These are phyloP conservation scores for Protomyces macrosporus DNA, from an alignment of 1,139 yeast genomes.

Conservation along the genomic window DNA sequence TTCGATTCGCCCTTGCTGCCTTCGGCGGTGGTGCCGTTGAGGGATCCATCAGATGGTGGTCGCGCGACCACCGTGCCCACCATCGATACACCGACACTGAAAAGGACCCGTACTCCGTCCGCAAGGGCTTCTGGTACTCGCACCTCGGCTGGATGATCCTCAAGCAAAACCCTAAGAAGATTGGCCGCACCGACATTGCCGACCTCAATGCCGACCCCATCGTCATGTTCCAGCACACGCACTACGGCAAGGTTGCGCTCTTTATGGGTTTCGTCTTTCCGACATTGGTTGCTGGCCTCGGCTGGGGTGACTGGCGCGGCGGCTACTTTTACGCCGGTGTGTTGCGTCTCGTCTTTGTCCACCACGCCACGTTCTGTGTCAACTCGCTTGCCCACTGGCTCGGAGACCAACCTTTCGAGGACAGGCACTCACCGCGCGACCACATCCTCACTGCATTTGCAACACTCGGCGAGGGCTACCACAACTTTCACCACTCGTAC, in stretches of 20 bases:
- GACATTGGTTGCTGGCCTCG: constrained; percentile 64
- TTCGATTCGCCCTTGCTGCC: constrained; percentile 66
- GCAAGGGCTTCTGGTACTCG: constrained; percentile 90
- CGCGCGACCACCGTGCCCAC: constrained; percentile 93
- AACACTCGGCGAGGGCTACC: constrained; percentile 98
- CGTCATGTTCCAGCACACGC: constrained; percentile 88
- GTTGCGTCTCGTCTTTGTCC: constrained; percentile 73
- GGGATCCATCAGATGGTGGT: constrained; percentile 99
- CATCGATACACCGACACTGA: constrained; percentile 95
- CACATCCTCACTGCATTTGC: constrained; percentile 90
- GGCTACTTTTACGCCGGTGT: constrained; percentile 91
- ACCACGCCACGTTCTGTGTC: constrained; percentile 98
- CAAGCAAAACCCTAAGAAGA: constrained; percentile 87
- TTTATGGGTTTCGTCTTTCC: constrained; percentile 70
- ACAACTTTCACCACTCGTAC: constrained; percentile 98
- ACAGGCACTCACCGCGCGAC: constrained; percentile 95
- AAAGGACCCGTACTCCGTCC: constrained; percentile 96
- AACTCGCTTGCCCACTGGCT: constrained; percentile 98
- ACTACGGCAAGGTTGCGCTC: constrained; percentile 66
- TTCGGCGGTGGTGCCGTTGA: constrained; percentile 94
- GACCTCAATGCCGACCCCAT: constrained; percentile 88
- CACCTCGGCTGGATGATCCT: constrained; percentile 98
- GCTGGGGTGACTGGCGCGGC: constrained; percentile 88
- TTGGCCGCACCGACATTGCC: constrained; percentile 93
- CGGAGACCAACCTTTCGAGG: constrained; percentile 93